Evolutionary conservation across 2,329 filamentous ascomycete genomes (phyloP), one percentile per base, ranked within the genome.

Genomic region (Polytolypa hystricis): DNA sequence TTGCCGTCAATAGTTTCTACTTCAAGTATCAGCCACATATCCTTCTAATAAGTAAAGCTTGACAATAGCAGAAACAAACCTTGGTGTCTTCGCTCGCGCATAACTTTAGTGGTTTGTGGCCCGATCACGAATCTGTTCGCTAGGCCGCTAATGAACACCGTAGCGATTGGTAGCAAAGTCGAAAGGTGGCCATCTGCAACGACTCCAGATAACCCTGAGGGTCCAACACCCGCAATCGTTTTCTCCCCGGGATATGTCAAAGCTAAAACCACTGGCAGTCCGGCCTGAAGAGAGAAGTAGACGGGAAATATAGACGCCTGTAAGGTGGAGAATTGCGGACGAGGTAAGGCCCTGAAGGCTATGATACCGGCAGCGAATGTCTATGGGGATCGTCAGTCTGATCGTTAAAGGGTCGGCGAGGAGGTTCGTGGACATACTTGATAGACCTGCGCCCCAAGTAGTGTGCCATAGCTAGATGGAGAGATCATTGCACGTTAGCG

Each of bases 211-310:
- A 79, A 37, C 33, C 74, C 61, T 31, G 61, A 60, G 39, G 65
- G 46, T 33, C 49, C 37, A 44, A 54, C 45, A 20, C 54, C 53
- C 6, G 58, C 45, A 15, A 47, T 49, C 18, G 54, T 53, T 32
- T 46, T 54, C 49, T 69, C 70, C n/a, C 74, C 77, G 4, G 86
- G 86, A 54, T 84, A 89, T 4, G 89, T 95, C 38, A 93, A 55
- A 14, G 81, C 79, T 12, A 95, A 66, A 15, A 84, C 53, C 11
- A 80, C 58, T 0, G 91, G 84, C 1, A 89, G 66, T 4, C 71
- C 69, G 3, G 84, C 79, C 64, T 96, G 89, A 39, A 96, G 66
- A 30, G 74, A 69, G 58, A 96, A 96, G 69, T 93, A 98, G 50
- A 84, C 71, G 6, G 61, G 61, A 65, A 95, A 94, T 36, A 87